A percentile compares a stretch with the other conserved stretches of the same genome.
These are phyloP conservation scores for Jatropha curcas DNA, from an alignment of 345 rosid genomes.

Conservation along the genomic window DNA sequence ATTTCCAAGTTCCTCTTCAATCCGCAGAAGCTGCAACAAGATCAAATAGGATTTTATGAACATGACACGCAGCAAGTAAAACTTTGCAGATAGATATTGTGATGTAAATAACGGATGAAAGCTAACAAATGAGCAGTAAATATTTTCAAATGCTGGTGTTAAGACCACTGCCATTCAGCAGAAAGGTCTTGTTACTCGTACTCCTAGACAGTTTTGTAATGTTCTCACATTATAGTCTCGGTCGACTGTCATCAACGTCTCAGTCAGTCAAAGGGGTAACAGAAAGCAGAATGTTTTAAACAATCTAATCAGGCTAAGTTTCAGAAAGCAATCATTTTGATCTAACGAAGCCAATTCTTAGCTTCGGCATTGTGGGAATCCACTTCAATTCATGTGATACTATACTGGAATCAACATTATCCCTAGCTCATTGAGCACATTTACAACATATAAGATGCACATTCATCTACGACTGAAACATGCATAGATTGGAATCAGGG, in stretches of 20 bases:
- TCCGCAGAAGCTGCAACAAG: conserved; percentile 83
- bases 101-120: too few relatives aligned
- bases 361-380: neutral
- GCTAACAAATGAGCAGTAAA: neutral
- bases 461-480: neutral
- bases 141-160: neutral
- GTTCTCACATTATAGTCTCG: neutral
- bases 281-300: neutral
- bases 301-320: neutral
- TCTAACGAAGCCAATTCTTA: neutral
- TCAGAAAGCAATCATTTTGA: neutral
- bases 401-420: neutral
- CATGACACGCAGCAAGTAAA: neutral
- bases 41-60: neutral
- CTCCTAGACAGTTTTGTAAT: neutral
- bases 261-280: neutral
- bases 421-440: neutral
- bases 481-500: neutral
- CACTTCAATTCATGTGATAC: neutral
- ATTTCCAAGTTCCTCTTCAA: conserved; percentile 89
- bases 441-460: neutral
- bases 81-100: neutral
- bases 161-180: neutral
- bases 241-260: too few relatives aligned
- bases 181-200: neutral